These are phyloP conservation scores for Aureobasidium sp. DNA, from an alignment of 2,329 filamentous ascomycete genomes.

Conservation along the genomic window DNA sequence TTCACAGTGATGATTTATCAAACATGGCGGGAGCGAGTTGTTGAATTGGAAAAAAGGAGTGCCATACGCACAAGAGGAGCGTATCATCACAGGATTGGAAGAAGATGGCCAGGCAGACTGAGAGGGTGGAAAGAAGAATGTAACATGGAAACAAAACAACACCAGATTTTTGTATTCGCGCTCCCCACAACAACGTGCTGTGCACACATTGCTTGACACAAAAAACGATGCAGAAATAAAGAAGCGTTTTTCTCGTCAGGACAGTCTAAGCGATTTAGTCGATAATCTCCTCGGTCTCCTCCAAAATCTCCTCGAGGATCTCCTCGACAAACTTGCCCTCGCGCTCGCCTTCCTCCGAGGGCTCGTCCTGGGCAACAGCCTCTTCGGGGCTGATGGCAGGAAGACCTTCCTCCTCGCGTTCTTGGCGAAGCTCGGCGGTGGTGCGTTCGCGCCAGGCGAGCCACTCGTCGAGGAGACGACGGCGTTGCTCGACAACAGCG, in stretches of 20 bases:
- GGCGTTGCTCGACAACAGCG: slow-evolving; percentile 82
- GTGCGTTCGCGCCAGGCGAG: slow-evolving; percentile 70
- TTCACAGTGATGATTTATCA: background rate
- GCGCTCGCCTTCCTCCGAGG: slow-evolving; percentile 41
- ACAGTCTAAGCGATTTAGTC: background rate
- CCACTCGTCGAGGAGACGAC: slow-evolving; percentile 83
- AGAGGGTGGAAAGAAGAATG: background rate
- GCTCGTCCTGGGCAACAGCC: slow-evolving; percentile 48
- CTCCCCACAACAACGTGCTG: background rate
- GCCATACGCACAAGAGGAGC: background rate
- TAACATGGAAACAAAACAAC: slow-evolving; percentile 6
- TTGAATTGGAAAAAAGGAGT: background rate
- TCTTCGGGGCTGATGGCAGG: slow-evolving; percentile 58
- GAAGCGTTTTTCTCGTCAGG: slow-evolving; percentile 3
- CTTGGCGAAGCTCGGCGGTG: slow-evolving; percentile 64
- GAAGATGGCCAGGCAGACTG: no score
- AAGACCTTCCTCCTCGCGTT: slow-evolving; percentile 61
- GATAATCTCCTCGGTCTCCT: slow-evolving; percentile 79
- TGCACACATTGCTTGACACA: background rate
- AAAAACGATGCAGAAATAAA: background rate
- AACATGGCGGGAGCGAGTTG: background rate
- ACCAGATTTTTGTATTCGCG: background rate
- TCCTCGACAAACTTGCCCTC: slow-evolving; percentile 58
- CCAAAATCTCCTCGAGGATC: slow-evolving; percentile 82
- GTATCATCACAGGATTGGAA: background rate